Evolutionary conservation across 257 asterid species (phyloP).

Genomic region (Ilex aquifolium): DNA sequence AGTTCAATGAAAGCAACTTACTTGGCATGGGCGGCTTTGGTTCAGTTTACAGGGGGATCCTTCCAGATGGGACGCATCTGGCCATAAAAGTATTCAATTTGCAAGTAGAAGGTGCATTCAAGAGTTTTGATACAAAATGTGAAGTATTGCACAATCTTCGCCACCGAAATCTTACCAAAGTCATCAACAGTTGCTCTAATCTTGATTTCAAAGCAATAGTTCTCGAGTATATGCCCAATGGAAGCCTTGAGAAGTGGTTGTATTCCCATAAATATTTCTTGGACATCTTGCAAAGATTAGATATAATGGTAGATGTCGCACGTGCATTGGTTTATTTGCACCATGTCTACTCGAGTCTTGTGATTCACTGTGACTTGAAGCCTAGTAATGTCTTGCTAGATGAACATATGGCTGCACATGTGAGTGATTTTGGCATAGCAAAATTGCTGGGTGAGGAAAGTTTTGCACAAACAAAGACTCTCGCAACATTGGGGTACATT

Average conservation of each 20-base stretch:
- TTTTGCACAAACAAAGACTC: slow-evolving; percentile 21
- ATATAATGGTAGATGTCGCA: slow-evolving; percentile 32
- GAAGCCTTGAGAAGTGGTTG: slow-evolving; percentile 31
- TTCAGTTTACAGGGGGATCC: slow-evolving; percentile 20
- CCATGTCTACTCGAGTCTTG: slow-evolving; percentile 17
- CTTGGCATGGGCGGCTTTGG: slow-evolving; percentile 19
- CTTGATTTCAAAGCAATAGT: slow-evolving; percentile 23
- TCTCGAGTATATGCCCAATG: slow-evolving; percentile 31
- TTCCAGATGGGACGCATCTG: slow-evolving; percentile 1
- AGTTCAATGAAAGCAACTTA: slow-evolving; percentile 10
- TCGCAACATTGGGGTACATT: slow-evolving; percentile 27
- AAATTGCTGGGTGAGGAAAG: slow-evolving; percentile 23
- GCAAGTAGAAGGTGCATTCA: slow-evolving; percentile 17
- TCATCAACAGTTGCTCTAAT: slow-evolving; percentile 27
- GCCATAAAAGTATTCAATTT: slow-evolving; percentile 28
- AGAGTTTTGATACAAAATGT: slow-evolving; percentile 24
- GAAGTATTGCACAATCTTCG: slow-evolving; percentile 26
- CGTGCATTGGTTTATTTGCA: slow-evolving; percentile 27
- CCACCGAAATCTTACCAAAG: slow-evolving; percentile 27
- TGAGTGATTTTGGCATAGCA: slow-evolving; percentile 28
- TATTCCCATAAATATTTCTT: slow-evolving; percentile 12
- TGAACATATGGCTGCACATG: slow-evolving; percentile 23
- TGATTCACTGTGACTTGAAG: slow-evolving; percentile 33
- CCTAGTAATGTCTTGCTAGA: slow-evolving; percentile 33
- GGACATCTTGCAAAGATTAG: slow-evolving; percentile 15